Evolutionary conservation across 1,139 yeast genomes (phyloP).

Genomic region (Hyphopichia wangnamkhiaoensis): DNA sequence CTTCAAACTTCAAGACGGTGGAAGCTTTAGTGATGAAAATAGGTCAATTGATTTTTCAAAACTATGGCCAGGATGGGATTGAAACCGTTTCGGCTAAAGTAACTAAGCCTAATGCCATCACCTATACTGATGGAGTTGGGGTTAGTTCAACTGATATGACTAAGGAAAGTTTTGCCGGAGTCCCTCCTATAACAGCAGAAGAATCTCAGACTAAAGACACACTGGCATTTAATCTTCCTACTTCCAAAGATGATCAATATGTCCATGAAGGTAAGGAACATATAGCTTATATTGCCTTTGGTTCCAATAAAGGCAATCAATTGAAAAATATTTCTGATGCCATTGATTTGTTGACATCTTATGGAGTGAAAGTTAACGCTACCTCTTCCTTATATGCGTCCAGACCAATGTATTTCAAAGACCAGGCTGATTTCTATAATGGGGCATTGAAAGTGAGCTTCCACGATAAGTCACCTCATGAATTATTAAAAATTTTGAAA

Average conservation of each 20-base stretch:
- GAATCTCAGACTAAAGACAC: conserved; percentile 2
- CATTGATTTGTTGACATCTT: conserved; percentile 45
- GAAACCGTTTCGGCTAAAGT: conserved; percentile 56
- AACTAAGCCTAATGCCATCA: conserved; percentile 85
- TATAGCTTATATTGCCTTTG: conserved; percentile 79
- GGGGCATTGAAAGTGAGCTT: conserved; percentile 69
- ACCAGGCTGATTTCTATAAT: conserved; percentile 81
- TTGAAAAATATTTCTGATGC: conserved; percentile 63
- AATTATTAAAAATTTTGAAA: conserved; percentile 62
- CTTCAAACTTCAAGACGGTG: conserved; percentile 81
- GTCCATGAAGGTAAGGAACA: conserved; percentile 31
- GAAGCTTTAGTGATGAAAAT: conserved; percentile 84
- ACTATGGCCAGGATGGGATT: conserved; percentile 33
- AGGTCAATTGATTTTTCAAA: conserved; percentile 59
- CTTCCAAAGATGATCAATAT: conserved; percentile 20
- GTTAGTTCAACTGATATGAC: conserved; percentile 61
- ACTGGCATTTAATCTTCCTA: conserved; percentile 40
- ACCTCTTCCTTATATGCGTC: conserved; percentile 84
- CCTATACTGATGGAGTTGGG: conserved; percentile 88
- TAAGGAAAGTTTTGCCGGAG: conserved; percentile 30
- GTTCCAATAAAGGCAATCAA: conserved; percentile 81
- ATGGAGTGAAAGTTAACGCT: conserved; percentile 49
- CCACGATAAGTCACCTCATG: conserved; percentile 59
- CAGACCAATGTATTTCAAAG: conserved; percentile 86
- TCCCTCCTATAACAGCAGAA: conserved; percentile 21